These are phyloP conservation scores for Podosphaera fusca DNA, from an alignment of 2,329 filamentous ascomycete genomes.

Conservation along the genomic window DNA sequence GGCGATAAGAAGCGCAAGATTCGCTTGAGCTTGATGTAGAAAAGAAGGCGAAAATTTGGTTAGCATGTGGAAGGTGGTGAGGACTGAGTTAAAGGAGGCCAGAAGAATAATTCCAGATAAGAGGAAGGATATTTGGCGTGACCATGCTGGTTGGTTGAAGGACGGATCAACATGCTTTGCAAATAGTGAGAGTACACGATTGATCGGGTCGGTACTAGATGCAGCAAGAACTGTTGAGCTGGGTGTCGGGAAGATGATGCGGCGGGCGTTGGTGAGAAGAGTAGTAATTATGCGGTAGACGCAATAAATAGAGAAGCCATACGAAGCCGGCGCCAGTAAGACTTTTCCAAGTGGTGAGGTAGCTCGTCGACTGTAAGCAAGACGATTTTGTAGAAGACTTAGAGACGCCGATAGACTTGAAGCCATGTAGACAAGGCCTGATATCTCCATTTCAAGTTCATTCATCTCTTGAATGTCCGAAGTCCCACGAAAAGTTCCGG, in stretches of 20 bases:
- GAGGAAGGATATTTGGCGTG: constrained; percentile 63
- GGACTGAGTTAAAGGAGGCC: constrained; percentile 56
- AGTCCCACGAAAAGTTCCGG: constrained; percentile 45
- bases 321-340: constrained; percentile 34
- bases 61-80: constrained; percentile 71
- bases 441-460: constrained; percentile 48
- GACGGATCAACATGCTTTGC: constrained; percentile 67
- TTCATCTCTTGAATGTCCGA: constrained; percentile 34
- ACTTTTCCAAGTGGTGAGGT: constrained; percentile 43
- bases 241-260: constrained; percentile 20
- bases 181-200: constrained; percentile 55
- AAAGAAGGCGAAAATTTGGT: constrained; percentile 51
- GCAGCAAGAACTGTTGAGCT: constrained; percentile 19
- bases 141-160: constrained; percentile 63
- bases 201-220: constrained; percentile 63
- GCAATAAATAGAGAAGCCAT: constrained; percentile 60
- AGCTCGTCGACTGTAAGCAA: constrained; percentile 40
- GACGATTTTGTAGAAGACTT: constrained; percentile 35
- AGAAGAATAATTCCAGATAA: constrained; percentile 65
- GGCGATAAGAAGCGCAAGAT: constrained; percentile 54
- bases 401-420: constrained; percentile 43
- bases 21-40: constrained; percentile 47
- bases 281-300: constrained; percentile 62
- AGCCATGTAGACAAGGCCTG: constrained; percentile 61
- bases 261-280: constrained; percentile 40